A percentile compares a stretch with the other conserved stretches of the same genome.
These are phyloP conservation scores for Casaregolazyma suthepensis DNA, from an alignment of 1,139 yeast species.

Conservation along the genomic window DNA sequence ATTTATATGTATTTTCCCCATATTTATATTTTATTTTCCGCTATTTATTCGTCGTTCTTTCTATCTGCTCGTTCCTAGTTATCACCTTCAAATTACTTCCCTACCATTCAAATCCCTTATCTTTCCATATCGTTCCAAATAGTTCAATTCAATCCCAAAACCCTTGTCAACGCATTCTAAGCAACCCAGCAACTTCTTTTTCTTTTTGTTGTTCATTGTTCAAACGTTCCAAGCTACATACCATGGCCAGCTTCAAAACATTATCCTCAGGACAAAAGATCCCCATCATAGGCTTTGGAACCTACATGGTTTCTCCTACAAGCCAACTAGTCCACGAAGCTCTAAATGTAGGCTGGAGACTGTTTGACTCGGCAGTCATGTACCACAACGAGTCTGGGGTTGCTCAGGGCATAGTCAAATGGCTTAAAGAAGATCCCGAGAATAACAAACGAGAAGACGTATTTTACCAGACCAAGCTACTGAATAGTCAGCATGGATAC, in stretches of 20 bases:
- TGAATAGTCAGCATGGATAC: slow-evolving; percentile 54
- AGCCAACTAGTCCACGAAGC: slow-evolving; percentile 35
- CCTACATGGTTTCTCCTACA: slow-evolving; percentile 26
- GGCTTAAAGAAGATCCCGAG: slow-evolving; percentile 48
- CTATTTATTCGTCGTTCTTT: not conserved
- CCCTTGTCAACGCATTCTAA: not conserved
- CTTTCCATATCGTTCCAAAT: not conserved
- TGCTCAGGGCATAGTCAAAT: slow-evolving; percentile 48
- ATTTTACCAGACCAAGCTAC: slow-evolving; percentile 65
- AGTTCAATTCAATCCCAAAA: not conserved
- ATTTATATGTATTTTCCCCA: not conserved
- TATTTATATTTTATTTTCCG: not conserved
- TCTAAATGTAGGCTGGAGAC: slow-evolving; percentile 44
- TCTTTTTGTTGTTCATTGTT: not conserved
- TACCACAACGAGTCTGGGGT: slow-evolving; percentile 46
- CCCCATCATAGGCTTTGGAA: slow-evolving; percentile 39
- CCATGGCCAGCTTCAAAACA: not conserved
- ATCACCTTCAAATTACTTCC: too few relatives aligned
- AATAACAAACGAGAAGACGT: slow-evolving; percentile 51
- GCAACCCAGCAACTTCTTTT: too few relatives aligned
- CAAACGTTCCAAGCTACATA: not conserved
- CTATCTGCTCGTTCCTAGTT: too few relatives aligned
- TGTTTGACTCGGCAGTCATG: slow-evolving; percentile 17
- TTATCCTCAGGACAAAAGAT: slow-evolving; percentile 20
- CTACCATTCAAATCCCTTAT: not conserved